Evolutionary conservation across 139 green algal genomes (phyloP), one percentile per base, ranked within the genome.

Genomic region (Coccomyxa sp.): DNA sequence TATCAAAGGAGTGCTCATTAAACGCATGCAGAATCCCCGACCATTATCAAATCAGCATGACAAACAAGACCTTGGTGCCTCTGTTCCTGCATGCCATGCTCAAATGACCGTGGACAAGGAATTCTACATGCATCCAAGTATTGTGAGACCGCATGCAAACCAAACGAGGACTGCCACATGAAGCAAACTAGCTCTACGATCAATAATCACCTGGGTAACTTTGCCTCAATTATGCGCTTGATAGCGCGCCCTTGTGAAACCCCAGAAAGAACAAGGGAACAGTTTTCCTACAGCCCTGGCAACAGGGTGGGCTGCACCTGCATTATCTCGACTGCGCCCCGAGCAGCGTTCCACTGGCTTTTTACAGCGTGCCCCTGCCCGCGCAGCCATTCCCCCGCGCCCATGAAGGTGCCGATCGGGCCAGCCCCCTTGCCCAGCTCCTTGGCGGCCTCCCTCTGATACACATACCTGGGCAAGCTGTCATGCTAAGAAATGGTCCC

Each of bases 361-460:
- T 82, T 85, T 32, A 85, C 81, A 58, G 63, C 66, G 58, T 88
- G 85, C 10, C 85, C 85, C 25, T 57, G 76, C n/a, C 67, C 45
- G 13, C 83, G 75, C 27, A 85, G 59, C 76, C 82, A 83, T 51
- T 88, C 85, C 77, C 67, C 79, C 23, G 77, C 85, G 25, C 60
- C 83, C 30, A 81, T 74, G 28, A 88, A 57, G 27, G 85, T 84
- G 45, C 88, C 78, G 21, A 86, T 85, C 71, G 81, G 85, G 71
- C 80, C 75, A 18, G 1, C 10, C 38, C 81, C 79, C 67, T 83
- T 84, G 38, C 84, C 87, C 58, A 87, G 67, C 32, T 86, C 67
- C 66, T 58, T 17, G 0, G 66, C 90, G 0, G 90, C 94, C 83
- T 91, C 82, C 45, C 90, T 88, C 82, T 91, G 87, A 82, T 98